Evolutionary conservation across 1,284 basidiomycete genomes (phyloP), one percentile per base, ranked within the genome.

Genomic region (Amylostereum areolatum): DNA sequence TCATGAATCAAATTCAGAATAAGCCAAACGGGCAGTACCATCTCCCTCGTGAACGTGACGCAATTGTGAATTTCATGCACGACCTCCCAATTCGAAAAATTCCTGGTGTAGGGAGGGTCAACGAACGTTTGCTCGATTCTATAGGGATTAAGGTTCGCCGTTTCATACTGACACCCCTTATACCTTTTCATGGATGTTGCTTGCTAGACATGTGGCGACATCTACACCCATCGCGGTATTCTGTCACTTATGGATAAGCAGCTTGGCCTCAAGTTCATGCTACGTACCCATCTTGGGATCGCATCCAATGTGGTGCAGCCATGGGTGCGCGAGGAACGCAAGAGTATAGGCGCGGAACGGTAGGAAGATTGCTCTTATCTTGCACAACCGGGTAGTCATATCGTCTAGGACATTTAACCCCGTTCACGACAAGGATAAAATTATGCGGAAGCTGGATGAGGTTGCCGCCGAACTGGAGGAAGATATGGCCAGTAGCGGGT

Each of bases 1-100:
- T 56, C 27, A 30, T 35, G 31, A 34, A 34, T 4, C 11, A 35
- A 18, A 18, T 46, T 42, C 55, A 89, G 83, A 97, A 97, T 67
- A 97, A 97, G 68, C 94, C 94, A 0, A 91, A 97, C 61, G 94
- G 93, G 1, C 91, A 95, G 64, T 97, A 81, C 59, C 78, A 81
- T 57, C 76, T 96, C 33, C 69, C 81, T 3, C 90, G 87, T 60
- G 75, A 87, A 42, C 65, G 75, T 1, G 65, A 81, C 25, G 73
- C 76, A 1, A 85, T 96, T 57, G 75, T 76, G 39, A 68, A 68
- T 0, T 97, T 97, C 67, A 89, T 89, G 80, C 70, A 66, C 9
- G 76, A 82, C 39, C 75, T 92, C 7, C 75, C 87, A 1, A 88
- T 92, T 43, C 81, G 90, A 32, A 91, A 89, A 64, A 79, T 96